Base-by-base conservation (phyloP, 164 flowering plant genomes). In the Aristolochia contorta region DNA sequence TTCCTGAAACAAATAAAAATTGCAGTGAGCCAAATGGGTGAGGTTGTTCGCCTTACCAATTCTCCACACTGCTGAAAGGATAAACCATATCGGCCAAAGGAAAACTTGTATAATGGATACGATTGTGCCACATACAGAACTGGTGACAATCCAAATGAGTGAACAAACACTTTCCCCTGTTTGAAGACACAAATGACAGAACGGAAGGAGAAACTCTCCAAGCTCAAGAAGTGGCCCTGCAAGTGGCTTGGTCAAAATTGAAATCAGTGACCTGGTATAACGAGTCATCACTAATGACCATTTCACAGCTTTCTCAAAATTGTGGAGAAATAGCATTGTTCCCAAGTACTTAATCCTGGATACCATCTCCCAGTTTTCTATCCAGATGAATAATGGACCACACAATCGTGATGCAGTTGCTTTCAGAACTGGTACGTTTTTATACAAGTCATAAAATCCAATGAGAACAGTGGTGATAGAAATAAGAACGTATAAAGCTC, bases 321-420 rank as follows among this genome's bases (percentile, higher is more conserved):
- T 67, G 6, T 69, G 77, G 22, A 74, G 64, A 57, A 74, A 70
- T 49, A 74, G 49, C 73, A 74, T 74, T 6, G 77, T 74, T 22
- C 73, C 77, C 20, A 74, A 58, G 53, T 74, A 74, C 32, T 51
- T 48, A 20, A 74, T 61, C 57, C 77, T 70, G 21, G 71, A 63
- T 56, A 74, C 54, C 77, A 74, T 74, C 23, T 70, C 77, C 73
- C 73, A 74, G 1, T 59, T 52, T 55, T 74, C 77, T 18, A 74
- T 63, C 77, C 71, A 69, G 21, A 61, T 55, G 65, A 74, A 66
- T 10, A 74, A 51, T 56, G 77, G 77, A 18, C 73, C 73, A 70
- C 62, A 70, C 24, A 74, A 46, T 48, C 58, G 60, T 16, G 71
- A 61, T 8, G 67, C 73, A 20, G 77, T 64, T 60, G 71, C 71